Base-by-base conservation (phyloP, 208 protist species). In the Acanthamoeba culbertsoni region DNA sequence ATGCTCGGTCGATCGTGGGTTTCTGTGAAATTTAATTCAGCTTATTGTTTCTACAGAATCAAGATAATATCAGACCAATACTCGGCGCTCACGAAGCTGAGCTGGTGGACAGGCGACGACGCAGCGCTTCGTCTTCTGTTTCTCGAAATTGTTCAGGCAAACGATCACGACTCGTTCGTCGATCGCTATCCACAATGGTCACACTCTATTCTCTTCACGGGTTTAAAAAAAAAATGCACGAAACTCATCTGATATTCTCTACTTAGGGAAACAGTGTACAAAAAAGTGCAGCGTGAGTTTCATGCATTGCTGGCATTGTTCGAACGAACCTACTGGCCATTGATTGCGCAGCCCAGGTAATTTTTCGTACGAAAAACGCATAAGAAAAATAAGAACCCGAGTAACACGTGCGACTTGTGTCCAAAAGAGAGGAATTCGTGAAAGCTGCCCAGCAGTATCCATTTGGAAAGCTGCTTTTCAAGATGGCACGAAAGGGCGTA, bases 101-200 rank as follows among this genome's bases (percentile, higher is more conserved):
- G 45, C 37, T 82, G 71, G 71, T 82, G 71, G 71, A 31, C 71
- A 31, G 71, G 71, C 45, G 71, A 82, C 42, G 71, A 82, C 3
- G 71, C 71, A 26, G 37, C 71, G 23, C 71, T 82, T 37, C 71
- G 71, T 51, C 28, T 82, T 1, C 20, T 82, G 45, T 43, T 82
- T 14, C 37, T 82, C 45, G 71, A 82, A 40, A 43, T 53, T 10
- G 71, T 33, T 37, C 37, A 43, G 16, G 71, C 43, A 37, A 82
- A 82, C 28, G 71, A 82, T 33, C 71, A 82, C 71, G 45, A 82
- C 71, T 51, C 71, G 26, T 82, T 82, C 42, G 23, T 82, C 42
- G 2, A 8, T 1, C 71, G 71, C 37, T 82, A 82, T 31, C 71
- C 71, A 2, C 71, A 82, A 82, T 82, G 71, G 71, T 82, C 8